phyloP scores from a whole-genome alignment of 2,329 filamentous ascomycete species.

The Diplodia mutila region DNA sequence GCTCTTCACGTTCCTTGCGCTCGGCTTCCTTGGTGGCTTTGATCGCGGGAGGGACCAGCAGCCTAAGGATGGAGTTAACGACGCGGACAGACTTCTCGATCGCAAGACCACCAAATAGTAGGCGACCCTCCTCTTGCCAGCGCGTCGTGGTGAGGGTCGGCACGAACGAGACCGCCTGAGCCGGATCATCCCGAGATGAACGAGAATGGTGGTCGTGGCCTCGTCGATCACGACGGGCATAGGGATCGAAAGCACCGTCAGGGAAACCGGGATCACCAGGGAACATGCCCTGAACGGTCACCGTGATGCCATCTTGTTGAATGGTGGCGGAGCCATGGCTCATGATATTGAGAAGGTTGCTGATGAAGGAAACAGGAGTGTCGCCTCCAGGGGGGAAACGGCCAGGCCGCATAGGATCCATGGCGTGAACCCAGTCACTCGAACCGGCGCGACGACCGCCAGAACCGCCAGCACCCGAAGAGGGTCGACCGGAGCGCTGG shows the following conservation, averaged over 20 bases:
- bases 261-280: constrained; percentile 35
- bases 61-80: constrained; percentile 68
- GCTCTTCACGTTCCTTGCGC: constrained; percentile 65
- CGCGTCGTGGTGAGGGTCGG: constrained; percentile 72
- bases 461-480: constrained; percentile 29
- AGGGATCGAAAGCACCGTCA: constrained; percentile 26
- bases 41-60: constrained; percentile 82
- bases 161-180: constrained; percentile 76
- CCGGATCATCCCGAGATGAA: constrained; percentile 60
- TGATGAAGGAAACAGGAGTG: constrained; percentile 59
- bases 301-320: constrained; percentile 43
- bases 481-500: constrained; percentile 59
- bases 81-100: constrained; percentile 72
- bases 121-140: constrained; percentile 87
- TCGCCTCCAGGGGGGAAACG: constrained; percentile 50
- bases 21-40: constrained; percentile 75
- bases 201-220: constrained; percentile 38
- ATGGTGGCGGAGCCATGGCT: constrained; percentile 48
- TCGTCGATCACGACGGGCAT: constrained; percentile 39
- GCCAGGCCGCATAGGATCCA: constrained; percentile 51
- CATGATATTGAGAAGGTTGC: constrained; percentile 61
- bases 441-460: constrained; percentile 20
- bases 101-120: constrained; percentile 74
- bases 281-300: constrained; percentile 50
- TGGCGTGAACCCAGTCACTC: constrained; percentile 55